These are phyloP conservation scores for Polychytrium aggregatum DNA, from an alignment of 192 early-diverging fungal species.

Conservation along the genomic window DNA sequence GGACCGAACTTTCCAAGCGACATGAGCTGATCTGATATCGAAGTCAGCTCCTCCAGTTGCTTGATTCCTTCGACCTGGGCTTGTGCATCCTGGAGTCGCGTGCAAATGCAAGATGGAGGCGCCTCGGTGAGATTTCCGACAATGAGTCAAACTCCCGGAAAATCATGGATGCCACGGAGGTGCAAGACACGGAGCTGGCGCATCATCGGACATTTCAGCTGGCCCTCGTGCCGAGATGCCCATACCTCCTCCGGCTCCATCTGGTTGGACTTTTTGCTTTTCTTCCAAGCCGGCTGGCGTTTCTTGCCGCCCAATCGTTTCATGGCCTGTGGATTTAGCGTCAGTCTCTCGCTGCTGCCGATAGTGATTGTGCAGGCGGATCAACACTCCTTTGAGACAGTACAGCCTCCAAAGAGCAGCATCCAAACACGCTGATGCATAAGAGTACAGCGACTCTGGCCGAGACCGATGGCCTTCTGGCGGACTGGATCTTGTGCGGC, in stretches of 20 bases:
- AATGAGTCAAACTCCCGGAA: no score
- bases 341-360: no score
- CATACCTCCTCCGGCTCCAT: slow-evolving; percentile 2
- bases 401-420: not conserved
- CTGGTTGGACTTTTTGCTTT: slow-evolving; percentile 24
- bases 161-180: no score
- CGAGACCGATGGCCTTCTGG: not conserved
- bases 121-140: no score
- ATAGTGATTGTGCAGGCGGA: no score
- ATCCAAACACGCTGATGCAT: not conserved
- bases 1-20: slow-evolving; percentile 24
- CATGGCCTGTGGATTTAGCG: slow-evolving; percentile 25
- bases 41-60: slow-evolving; percentile 26
- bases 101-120: not conserved
- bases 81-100: slow-evolving; percentile 6
- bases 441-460: not conserved
- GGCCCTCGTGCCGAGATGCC: not conserved
- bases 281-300: slow-evolving; percentile 20
- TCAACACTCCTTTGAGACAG: no score
- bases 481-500: slow-evolving; percentile 10
- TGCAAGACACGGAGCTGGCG: no score
- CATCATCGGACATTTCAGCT: slow-evolving; percentile 1
- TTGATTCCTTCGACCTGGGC: slow-evolving; percentile 8
- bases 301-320: slow-evolving; percentile 21
- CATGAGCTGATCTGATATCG: slow-evolving; percentile 28